Conservation (phyloP, 768 basidiomycete species). For the Termitomyces sp. region DNA sequence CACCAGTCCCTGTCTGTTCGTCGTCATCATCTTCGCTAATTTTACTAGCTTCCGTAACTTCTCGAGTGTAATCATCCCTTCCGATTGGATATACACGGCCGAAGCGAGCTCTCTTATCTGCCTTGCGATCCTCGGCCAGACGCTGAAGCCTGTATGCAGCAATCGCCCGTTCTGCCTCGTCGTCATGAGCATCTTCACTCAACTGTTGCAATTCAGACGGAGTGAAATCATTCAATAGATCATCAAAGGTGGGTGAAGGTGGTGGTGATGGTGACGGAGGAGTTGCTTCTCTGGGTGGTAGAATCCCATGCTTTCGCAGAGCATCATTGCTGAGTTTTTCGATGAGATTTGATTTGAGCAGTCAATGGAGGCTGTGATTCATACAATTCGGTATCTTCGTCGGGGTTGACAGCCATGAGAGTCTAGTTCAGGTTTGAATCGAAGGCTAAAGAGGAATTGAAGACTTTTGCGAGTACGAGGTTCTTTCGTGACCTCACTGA, state of each 20-base stretch:
- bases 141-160: constrained; percentile 61
- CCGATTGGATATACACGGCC: constrained; percentile 86
- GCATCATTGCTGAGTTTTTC: constrained; percentile 75
- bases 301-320: constrained; percentile 86
- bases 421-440: constrained; percentile 2
- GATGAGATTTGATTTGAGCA: neutral
- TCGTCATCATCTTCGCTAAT: constrained; percentile 60
- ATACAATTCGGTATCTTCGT: constrained; percentile 97
- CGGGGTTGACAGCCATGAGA: constrained; percentile 65
- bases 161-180: constrained; percentile 71
- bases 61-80: constrained; percentile 89
- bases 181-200: constrained; percentile 68
- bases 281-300: constrained; percentile 67
- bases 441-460: neutral
- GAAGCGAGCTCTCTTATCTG: constrained; percentile 62
- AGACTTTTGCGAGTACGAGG: neutral
- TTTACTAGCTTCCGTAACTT: constrained; percentile 91
- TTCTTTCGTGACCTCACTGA: neutral
- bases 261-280: constrained; percentile 81
- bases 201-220: constrained; percentile 61
- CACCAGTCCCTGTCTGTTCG: constrained; percentile 76
- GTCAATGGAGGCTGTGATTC: constrained; percentile 17
- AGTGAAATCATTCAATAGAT: constrained; percentile 60
- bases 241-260: constrained; percentile 65
- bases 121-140: constrained; percentile 54